Evolutionary conservation across 495 filamentous ascomycete genomes (phyloP).

Genomic region (Talaromyces trachyspermus): DNA sequence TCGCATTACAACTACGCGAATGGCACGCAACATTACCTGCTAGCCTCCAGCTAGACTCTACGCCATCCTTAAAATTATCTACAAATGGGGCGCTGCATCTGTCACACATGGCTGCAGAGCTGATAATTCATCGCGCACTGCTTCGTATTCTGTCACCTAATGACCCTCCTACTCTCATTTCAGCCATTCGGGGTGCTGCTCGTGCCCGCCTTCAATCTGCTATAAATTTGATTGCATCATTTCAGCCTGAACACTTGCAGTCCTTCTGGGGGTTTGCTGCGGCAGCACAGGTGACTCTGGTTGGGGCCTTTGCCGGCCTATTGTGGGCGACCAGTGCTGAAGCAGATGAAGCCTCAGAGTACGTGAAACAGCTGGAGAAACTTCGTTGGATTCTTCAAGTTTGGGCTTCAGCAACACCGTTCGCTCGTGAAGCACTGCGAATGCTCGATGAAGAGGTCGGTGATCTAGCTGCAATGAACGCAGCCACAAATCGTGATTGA

Average conservation of each 20-base stretch:
- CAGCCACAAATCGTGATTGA: no score
- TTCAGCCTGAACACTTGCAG: not conserved
- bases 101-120: conserved; percentile 77
- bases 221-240: not conserved
- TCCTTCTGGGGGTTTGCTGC: conserved; percentile 11
- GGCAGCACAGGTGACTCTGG: conserved; percentile 10
- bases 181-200: not conserved
- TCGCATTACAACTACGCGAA: conserved; percentile 74
- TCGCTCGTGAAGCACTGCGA: conserved; percentile 15
- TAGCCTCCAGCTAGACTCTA: conserved; percentile 58
- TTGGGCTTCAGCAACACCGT: conserved; percentile 13
- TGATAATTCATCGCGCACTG: conserved; percentile 76
- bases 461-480: conserved; percentile 12
- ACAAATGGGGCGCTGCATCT: conserved; percentile 71
- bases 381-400: conserved; percentile 5
- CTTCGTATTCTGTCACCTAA: conserved; percentile 54
- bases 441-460: conserved; percentile 16
- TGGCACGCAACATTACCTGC: conserved; percentile 67
- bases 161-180: conserved; percentile 53
- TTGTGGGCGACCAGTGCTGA: conserved; percentile 12
- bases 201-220: not conserved
- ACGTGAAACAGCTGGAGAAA: conserved; percentile 10
- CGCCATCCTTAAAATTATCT: conserved; percentile 35
- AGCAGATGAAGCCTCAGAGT: conserved; percentile 11
- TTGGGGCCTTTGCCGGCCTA: conserved; percentile 15